Evolutionary conservation across 2,329 filamentous ascomycete genomes (phyloP).

Genomic region (Conoideocrella luteorostrata): DNA sequence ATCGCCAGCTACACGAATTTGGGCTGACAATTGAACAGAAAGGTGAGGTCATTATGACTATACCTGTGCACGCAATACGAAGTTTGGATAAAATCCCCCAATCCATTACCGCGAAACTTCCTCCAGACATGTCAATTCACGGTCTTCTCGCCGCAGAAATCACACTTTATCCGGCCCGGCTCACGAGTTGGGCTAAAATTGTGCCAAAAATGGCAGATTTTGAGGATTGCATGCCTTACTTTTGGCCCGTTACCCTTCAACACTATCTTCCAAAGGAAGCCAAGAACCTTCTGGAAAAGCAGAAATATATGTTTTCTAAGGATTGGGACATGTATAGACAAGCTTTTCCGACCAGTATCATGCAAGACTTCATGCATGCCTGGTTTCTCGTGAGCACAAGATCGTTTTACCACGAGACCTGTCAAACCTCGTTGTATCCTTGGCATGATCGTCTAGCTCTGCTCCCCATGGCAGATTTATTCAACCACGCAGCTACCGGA

Average conservation of each 20-base stretch:
- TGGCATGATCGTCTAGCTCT: constrained; percentile 54
- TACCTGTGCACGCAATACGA: constrained; percentile 59
- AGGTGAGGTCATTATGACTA: constrained; percentile 54
- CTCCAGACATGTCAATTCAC: constrained; percentile 55
- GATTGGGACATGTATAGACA: constrained; percentile 30
- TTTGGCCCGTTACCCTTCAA: constrained; percentile 37
- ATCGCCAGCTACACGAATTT: constrained; percentile 3
- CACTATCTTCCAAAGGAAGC: constrained; percentile 35
- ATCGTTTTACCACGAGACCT: constrained; percentile 45
- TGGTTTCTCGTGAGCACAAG: constrained; percentile 52
- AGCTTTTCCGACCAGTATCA: constrained; percentile 17
- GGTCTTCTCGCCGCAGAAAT: constrained; percentile 66
- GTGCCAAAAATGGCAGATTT: constrained; percentile 6
- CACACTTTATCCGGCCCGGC: constrained; percentile 35
- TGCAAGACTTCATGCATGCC: constrained; percentile 35
- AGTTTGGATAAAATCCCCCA: constrained; percentile 55
- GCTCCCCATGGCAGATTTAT: constrained; percentile 62
- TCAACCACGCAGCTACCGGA: constrained; percentile 46
- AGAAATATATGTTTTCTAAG: constrained; percentile 34
- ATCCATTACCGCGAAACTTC: constrained; percentile 45
- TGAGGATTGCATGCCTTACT: constrained; percentile 18
- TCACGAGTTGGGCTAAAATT: constrained; percentile 1
- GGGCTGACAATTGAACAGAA: constrained; percentile 22
- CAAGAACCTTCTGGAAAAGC: constrained; percentile 40
- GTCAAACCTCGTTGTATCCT: constrained; percentile 29